phyloP scores from a whole-genome alignment of 495 filamentous ascomycete genomes.

The Hypomontagnella monticulosa region DNA sequence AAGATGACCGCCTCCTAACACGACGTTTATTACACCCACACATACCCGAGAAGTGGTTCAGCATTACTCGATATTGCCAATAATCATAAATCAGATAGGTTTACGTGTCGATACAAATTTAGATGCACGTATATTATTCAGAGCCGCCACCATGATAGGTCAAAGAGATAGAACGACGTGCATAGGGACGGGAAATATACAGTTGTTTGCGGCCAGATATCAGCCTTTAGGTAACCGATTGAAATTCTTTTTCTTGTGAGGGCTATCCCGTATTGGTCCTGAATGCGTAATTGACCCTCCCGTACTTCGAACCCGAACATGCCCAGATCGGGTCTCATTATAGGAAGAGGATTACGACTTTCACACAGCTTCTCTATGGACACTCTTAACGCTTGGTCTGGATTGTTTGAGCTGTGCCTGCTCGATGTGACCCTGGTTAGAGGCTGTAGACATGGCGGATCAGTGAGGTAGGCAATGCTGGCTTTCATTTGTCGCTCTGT shows the following conservation, averaged over 20 bases:
- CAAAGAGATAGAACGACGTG: slow-evolving; percentile 14
- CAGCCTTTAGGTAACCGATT: slow-evolving; percentile 15
- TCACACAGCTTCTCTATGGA: slow-evolving; percentile 1
- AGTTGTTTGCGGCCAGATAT: slow-evolving; percentile 18
- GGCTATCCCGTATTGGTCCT: slow-evolving; percentile 11
- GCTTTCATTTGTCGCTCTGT: slow-evolving; percentile 7
- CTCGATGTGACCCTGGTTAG: slow-evolving; percentile 5
- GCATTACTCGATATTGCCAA: neutral
- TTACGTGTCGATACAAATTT: slow-evolving; percentile 1
- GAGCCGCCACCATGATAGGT: neutral
- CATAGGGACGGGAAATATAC: slow-evolving; percentile 18
- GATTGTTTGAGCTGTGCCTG: slow-evolving; percentile 1
- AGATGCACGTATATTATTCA: neutral
- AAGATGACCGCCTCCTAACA: slow-evolving; percentile 11
- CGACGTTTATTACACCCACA: neutral
- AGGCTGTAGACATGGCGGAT: neutral
- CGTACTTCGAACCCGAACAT: neutral
- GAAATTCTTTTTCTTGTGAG: neutral
- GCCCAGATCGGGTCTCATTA: neutral
- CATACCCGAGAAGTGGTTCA: neutral
- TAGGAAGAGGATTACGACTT: neutral
- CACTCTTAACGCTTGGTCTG: slow-evolving; percentile 3
- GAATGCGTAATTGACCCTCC: neutral
- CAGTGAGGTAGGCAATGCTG: neutral
- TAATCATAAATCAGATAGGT: neutral